Evolutionary conservation across 176 grass and related monocot species (phyloP).

Genomic region (Otatea glauca): DNA sequence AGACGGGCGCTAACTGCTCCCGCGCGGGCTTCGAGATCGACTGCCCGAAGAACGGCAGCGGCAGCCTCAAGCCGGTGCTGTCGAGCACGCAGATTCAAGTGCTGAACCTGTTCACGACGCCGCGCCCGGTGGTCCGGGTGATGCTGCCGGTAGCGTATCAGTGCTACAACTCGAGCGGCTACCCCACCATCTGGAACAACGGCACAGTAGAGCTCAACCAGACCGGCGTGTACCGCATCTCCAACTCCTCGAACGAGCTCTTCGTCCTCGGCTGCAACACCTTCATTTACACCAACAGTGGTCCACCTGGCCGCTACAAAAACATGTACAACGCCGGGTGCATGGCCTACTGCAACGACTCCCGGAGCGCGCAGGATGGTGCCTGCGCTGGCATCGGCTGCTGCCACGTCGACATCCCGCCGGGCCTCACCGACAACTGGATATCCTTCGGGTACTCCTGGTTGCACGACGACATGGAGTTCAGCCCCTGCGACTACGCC

Average conservation of each 20-base stretch:
- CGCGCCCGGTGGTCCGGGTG: background rate
- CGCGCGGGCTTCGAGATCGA: constrained; percentile 34
- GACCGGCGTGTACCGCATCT: constrained; percentile 18
- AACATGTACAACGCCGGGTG: background rate
- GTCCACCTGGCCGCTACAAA: fast-evolving
- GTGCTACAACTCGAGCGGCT: background rate
- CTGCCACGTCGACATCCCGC: background rate
- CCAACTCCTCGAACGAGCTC: background rate
- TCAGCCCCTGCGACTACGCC: constrained; percentile 25
- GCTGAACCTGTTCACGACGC: background rate
- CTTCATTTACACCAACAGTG: background rate
- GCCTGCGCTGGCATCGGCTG: background rate
- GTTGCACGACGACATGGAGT: background rate
- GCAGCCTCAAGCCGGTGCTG: background rate
- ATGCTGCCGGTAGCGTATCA: background rate
- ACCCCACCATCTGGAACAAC: too few species aligned
- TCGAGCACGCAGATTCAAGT: background rate
- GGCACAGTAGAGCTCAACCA: background rate
- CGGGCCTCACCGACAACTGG: background rate
- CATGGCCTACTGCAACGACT: background rate
- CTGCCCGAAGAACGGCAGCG: background rate
- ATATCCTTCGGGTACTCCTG: fast-evolving
- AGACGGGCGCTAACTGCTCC: background rate
- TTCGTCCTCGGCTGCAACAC: constrained; percentile 36
- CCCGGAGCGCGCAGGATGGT: background rate